Percentiles rank a stretch among this genome's conserved stretches.
phyloP scores from a whole-genome alignment of 108 stramenopile genomes.

The Licmophora abbreviata region DNA sequence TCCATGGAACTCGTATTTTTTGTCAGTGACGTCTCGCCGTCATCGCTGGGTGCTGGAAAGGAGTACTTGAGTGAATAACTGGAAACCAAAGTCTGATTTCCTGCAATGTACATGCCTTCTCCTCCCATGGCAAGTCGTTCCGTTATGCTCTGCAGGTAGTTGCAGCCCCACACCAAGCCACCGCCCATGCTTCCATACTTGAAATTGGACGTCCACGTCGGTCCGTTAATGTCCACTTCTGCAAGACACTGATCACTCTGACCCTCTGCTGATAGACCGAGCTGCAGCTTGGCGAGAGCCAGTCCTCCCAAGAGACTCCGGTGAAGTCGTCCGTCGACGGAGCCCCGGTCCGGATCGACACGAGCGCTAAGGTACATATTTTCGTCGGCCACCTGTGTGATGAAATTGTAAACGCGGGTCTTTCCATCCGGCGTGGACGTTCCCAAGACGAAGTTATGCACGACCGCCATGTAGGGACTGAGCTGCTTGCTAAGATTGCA shows the following conservation, averaged over 20 bases:
- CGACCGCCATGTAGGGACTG: conserved; percentile 69
- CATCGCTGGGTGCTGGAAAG: conserved; percentile 12
- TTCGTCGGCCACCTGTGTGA: conserved; percentile 79
- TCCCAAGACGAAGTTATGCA: conserved; percentile 75
- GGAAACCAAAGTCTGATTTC: conserved; percentile 49
- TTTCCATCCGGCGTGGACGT: conserved; percentile 72
- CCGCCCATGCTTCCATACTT: conserved; percentile 86
- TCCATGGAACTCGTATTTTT: conserved; percentile 8
- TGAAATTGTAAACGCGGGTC: conserved; percentile 58
- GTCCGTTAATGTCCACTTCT: conserved; percentile 66
- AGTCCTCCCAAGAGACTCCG: conserved; percentile 56
- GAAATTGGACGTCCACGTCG: conserved; percentile 77
- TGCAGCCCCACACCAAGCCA: conserved; percentile 59
- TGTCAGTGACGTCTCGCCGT: conserved; percentile 14
- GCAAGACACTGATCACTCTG: conserved; percentile 60
- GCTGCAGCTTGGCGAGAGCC: conserved; percentile 65
- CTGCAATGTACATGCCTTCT: conserved; percentile 79
- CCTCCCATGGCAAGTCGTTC: conserved; percentile 60
- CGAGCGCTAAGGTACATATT: conserved; percentile 50
- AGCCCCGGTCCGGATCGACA: conserved; percentile 47
- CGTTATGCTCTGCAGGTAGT: conserved; percentile 73
- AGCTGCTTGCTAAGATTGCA: conserved; percentile 81
- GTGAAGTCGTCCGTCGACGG: conserved; percentile 76
- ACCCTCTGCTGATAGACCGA: conserved; percentile 27
- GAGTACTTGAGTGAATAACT: conserved; percentile 69